Conservation (phyloP, 2,329 filamentous ascomycete species). For the Exophiala oligosperma region DNA sequence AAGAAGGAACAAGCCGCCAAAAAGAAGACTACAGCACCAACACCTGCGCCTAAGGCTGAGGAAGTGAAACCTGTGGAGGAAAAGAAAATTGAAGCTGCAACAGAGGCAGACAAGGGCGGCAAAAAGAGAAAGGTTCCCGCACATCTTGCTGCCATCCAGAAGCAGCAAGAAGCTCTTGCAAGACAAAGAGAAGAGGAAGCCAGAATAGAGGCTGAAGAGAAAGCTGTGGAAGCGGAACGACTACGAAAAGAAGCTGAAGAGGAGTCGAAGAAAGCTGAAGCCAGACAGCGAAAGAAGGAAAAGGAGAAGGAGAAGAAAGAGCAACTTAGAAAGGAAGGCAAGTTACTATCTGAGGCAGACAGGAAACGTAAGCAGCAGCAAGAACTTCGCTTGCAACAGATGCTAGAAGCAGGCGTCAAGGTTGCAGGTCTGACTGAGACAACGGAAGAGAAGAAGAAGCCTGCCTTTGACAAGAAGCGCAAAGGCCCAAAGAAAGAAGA, state of each 20-base stretch:
- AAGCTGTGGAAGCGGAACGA: constrained; percentile 7
- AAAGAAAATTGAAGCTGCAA: constrained; percentile 47
- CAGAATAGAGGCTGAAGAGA: constrained; percentile 41
- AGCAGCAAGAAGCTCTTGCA: constrained; percentile 48
- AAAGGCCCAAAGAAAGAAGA: constrained; percentile 66
- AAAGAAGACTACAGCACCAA: constrained; percentile 67
- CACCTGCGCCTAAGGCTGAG: constrained; percentile 57
- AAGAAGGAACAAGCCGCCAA: constrained; percentile 97
- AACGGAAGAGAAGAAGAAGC: constrained; percentile 74
- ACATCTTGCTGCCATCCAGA: constrained; percentile 51
- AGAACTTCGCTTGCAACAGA: constrained; percentile 50
- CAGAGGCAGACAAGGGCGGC: constrained; percentile 77
- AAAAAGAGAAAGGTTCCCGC: constrained; percentile 88
- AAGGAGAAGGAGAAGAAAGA: constrained; percentile 53
- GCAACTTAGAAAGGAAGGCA: constrained; percentile 50
- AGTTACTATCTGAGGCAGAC: constrained; percentile 51
- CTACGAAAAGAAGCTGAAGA: constrained; percentile 42
- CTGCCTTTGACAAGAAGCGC: constrained; percentile 67
- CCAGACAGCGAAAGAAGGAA: constrained; percentile 48
- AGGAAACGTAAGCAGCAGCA: constrained; percentile 48
- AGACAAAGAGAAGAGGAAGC: constrained; percentile 49
- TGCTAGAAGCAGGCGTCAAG: constrained; percentile 48
- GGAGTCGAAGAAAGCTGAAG: constrained; percentile 48
- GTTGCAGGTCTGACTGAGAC: constrained; percentile 46
- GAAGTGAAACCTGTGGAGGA: constrained; percentile 53